Base-by-base conservation (phyloP, 345 rosid genomes). In the Syzygium oleosum region DNA sequence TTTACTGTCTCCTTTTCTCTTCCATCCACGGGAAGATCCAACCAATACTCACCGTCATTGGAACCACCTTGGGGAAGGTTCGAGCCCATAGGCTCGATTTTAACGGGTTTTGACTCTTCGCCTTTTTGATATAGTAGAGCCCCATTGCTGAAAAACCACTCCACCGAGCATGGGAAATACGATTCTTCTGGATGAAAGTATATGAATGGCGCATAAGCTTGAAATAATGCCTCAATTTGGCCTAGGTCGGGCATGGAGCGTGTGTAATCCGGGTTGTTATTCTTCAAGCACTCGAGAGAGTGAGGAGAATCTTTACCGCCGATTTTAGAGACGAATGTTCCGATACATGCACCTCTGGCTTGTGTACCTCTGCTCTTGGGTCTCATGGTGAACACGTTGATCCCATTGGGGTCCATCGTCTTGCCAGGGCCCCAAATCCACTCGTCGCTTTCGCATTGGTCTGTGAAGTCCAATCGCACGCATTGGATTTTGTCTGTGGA, bases 401-500 rank as follows among this genome's bases (percentile, higher is more conserved):
- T 84, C 77, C 88, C 88, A 34, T 34, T 49, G 19, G 80, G 27
- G 7, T 85, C 61, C 4, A 54, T 80, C 1, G 51, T 54, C 90
- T 80, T 88, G 16, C 84, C 41, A 5, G 65, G 85, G 43, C 89
- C 88, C 90, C 90, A 89, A 41, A 89, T 89, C 90, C 86, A 89
- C 7, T 3, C 13, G 53, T 87, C 63, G 4, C 54, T 49, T 85
- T 89, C 88, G 2, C 88, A 87, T 49, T 73, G 87, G 80, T 89
- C 90, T 0, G 85, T 85, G 51, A 89, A 85, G 85, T 89, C 88
- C 11, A 52, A 79, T 49, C 87, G 49, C 21, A 89, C 88, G 17
- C 90, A 87, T 9, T 52, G 85, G 54, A 87, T 52, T n/a, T 78
- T 84, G 27, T 87, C 85, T 14, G 80, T 15, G 52, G 88, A 31